These are phyloP conservation scores for Komagataea norvegica DNA, from an alignment of 1,139 yeast genomes.

Conservation along the genomic window DNA sequence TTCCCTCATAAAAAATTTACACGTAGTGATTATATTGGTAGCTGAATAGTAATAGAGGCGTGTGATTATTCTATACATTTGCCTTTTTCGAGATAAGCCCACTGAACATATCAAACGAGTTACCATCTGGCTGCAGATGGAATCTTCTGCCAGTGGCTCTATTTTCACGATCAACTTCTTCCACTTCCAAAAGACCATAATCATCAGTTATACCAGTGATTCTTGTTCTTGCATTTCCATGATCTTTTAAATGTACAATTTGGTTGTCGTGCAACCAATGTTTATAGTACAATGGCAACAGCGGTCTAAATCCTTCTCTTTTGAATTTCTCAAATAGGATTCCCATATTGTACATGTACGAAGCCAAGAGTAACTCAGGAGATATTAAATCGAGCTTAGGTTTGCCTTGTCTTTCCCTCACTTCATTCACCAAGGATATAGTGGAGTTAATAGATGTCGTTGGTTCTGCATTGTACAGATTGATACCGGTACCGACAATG, in stretches of 20 bases:
- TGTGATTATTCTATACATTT: background rate
- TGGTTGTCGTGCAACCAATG: slow-evolving; percentile 85
- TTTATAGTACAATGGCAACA: slow-evolving; percentile 69
- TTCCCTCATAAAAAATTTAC: slow-evolving; percentile 1
- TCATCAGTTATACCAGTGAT: slow-evolving; percentile 80
- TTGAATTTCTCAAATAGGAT: slow-evolving; percentile 54
- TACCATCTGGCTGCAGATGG: slow-evolving; percentile 94
- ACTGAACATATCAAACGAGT: slow-evolving; percentile 90
- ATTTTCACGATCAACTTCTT: slow-evolving; percentile 47
- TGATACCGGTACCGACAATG: slow-evolving; percentile 83
- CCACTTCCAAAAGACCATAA: slow-evolving; percentile 76
- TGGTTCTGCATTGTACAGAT: slow-evolving; percentile 82
- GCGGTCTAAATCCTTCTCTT: slow-evolving; percentile 60
- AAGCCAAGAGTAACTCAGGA: slow-evolving; percentile 67
- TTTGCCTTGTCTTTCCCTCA: slow-evolving; percentile 40
- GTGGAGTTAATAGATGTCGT: slow-evolving; percentile 81
- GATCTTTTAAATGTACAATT: slow-evolving; percentile 44
- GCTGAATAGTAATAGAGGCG: no score
- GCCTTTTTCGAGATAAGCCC: slow-evolving; percentile 76
- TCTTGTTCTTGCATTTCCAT: slow-evolving; percentile 51
- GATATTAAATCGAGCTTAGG: slow-evolving; percentile 45
- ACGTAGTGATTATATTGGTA: no score
- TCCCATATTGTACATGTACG: slow-evolving; percentile 61
- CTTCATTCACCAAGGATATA: slow-evolving; percentile 52
- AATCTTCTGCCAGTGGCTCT: slow-evolving; percentile 47